These are phyloP conservation scores for Magnaporthiopsis poae DNA, from an alignment of 2,329 filamentous ascomycete species.

Conservation along the genomic window DNA sequence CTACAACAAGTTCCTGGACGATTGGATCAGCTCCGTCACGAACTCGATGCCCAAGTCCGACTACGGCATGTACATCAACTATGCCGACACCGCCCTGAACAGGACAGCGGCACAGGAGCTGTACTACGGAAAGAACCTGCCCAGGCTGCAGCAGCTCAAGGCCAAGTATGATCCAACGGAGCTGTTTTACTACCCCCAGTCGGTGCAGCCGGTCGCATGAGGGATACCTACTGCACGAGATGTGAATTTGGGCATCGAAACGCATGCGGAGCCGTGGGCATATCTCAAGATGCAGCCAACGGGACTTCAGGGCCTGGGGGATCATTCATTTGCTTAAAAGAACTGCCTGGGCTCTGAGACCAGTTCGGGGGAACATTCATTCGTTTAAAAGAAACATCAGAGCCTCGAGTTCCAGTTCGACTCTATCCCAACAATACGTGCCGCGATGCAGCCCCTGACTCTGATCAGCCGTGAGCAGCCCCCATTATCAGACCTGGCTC, in stretches of 20 bases:
- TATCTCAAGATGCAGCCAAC: no score
- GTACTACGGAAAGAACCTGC: slow-evolving; percentile 35
- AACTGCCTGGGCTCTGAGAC: background rate
- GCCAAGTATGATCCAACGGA: slow-evolving; percentile 28
- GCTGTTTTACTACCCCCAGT: slow-evolving; percentile 31
- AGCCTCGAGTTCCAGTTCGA: no score
- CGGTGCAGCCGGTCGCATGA: slow-evolving; percentile 17
- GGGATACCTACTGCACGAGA: background rate
- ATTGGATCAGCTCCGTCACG: slow-evolving; percentile 27
- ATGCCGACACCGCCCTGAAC: slow-evolving; percentile 38
- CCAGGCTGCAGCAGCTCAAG: slow-evolving; percentile 29
- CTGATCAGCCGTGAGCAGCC: no score
- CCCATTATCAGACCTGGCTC: background rate
- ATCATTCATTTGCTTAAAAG: background rate
- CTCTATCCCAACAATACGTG: background rate
- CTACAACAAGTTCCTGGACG: slow-evolving; percentile 25
- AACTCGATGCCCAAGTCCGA: slow-evolving; percentile 20
- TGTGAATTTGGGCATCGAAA: background rate
- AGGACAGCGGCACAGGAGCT: slow-evolving; percentile 34
- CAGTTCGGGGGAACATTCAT: no score
- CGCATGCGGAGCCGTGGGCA: no score
- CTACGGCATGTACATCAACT: slow-evolving; percentile 45
- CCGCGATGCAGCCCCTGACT: background rate
- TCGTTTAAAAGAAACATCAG: no score
- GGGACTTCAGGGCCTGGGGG: no score